phyloP scores from a whole-genome alignment of 208 protist genomes.

The Naegleria lovaniensis region DNA sequence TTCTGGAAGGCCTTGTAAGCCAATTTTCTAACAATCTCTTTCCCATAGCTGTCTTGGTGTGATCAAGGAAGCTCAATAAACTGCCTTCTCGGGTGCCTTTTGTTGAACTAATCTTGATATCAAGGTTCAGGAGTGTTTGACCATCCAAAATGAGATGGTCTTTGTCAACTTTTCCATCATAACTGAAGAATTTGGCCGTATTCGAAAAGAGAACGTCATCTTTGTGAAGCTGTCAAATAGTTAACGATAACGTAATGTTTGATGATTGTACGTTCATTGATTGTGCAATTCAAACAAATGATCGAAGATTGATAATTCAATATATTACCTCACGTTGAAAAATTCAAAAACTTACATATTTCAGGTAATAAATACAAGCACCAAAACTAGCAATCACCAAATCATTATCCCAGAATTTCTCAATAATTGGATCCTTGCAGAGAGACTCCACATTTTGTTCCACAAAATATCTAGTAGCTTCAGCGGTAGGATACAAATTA shows the following conservation, averaged over 20 bases:
- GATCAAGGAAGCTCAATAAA: constrained; percentile 25
- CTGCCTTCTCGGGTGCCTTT: constrained; percentile 18
- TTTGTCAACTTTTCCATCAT: constrained; percentile 24
- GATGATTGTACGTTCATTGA: too few relatives aligned
- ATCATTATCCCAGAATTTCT: constrained; percentile 25
- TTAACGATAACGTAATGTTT: neutral
- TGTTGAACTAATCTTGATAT: constrained; percentile 34
- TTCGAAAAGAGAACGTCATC: neutral
- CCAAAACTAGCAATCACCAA: constrained; percentile 33
- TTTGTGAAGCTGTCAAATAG: neutral
- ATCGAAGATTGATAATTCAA: too few relatives aligned
- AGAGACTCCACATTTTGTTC: neutral
- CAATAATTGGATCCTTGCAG: neutral
- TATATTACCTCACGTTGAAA: too few relatives aligned
- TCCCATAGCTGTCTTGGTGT: constrained; percentile 33
- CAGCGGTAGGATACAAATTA: neutral
- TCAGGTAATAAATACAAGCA: constrained; percentile 20
- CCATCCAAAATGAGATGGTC: constrained; percentile 34
- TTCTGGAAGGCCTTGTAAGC: constrained; percentile 33
- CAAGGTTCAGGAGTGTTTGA: constrained; percentile 36
- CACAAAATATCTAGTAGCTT: neutral
- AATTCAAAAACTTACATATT: constrained; percentile 2
- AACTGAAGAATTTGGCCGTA: constrained; percentile 29
- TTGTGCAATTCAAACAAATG: too few relatives aligned
- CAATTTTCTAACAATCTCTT: constrained; percentile 36